A percentile compares a stretch with the other conserved stretches of the same genome.
These are phyloP conservation scores for Plasmodium billcollinsi DNA, from an alignment of 169 alveolate genomes.

Conservation along the genomic window DNA sequence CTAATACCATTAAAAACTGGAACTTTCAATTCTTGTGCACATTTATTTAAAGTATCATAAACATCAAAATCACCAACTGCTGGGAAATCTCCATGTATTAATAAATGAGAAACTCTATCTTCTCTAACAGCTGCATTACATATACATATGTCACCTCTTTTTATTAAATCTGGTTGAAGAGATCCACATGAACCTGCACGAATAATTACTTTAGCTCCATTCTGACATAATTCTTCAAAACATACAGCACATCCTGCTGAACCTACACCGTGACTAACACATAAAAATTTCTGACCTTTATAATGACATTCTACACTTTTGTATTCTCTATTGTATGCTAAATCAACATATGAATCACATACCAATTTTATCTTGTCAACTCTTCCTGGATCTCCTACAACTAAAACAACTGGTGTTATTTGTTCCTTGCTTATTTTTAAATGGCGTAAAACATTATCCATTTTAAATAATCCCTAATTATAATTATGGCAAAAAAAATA, in stretches of 20 bases:
- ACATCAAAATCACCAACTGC: constrained; percentile 79
- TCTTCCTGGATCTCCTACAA: constrained; percentile 80
- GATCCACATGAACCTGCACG: constrained; percentile 79
- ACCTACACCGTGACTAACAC: constrained; percentile 79
- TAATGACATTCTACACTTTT: constrained; percentile 64
- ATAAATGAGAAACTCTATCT: constrained; percentile 76
- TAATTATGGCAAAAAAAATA: not conserved
- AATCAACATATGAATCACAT: constrained; percentile 77
- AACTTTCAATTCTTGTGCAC: constrained; percentile 59
- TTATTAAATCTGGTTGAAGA: constrained; percentile 65
- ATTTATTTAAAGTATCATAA: constrained; percentile 34
- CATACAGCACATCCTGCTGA: constrained; percentile 78
- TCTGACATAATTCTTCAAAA: constrained; percentile 73
- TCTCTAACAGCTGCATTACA: constrained; percentile 78
- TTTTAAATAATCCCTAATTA: not conserved
- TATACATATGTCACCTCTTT: constrained; percentile 75
- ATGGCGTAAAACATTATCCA: constrained; percentile 38
- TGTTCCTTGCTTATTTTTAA: constrained; percentile 40
- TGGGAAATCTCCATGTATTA: constrained; percentile 69
- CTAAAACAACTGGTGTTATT: constrained; percentile 72
- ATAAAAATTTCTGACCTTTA: constrained; percentile 73
- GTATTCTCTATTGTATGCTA: constrained; percentile 75
- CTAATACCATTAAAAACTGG: constrained; percentile 61
- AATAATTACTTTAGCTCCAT: constrained; percentile 74
- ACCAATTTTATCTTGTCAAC: constrained; percentile 58